Evolutionary conservation across 2,329 filamentous ascomycete genomes (phyloP), one percentile per base, ranked within the genome.

Genomic region (Colletotrichum sp.): DNA sequence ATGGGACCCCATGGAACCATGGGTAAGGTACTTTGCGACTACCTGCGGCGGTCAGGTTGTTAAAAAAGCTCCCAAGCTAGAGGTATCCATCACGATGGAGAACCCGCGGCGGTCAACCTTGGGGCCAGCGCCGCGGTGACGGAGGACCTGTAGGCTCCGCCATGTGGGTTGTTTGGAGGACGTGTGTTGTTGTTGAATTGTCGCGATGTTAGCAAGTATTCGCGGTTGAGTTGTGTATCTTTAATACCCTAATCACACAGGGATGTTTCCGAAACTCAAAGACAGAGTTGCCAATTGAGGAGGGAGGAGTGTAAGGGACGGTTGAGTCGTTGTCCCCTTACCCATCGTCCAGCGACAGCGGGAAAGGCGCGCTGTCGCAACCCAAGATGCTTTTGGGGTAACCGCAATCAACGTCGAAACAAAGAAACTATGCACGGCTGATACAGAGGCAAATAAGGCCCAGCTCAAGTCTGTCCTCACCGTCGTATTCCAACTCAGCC

Each of bases 111-210:
- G 18, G 44, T 36, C 49, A 52, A 66, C 60, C 34, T 69, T 55
- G 65, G 30, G 36, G 49, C 16, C 39, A 52, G 44, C 44, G 12
- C 64, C 64, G 49, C 60, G 34, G 34, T 30, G 30, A 63, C 59
- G 44, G 57, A 52, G 13, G 16, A 36, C 60, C 70, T 63, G 13
- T 63, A 52, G 30, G 64, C 64, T 75, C 49, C 44, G 65, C 49
- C 26, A 66, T 66, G 68, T 71, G 72, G 72, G 36, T 71, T 71
- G 72, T 39, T 75, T 75, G 68, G 49, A 55, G 26, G 65, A 36
- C 49, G 65, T 57, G n/a, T 30, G 30, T 57, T 68, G 26, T 62
- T 71, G 68, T n/a, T 21, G 36, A 34, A 68, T 21, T 26, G 49
- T 36, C 49, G n/a, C 65, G 36, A 52, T 64, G 52, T 36, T 26